Evolutionary conservation across 345 rosid species (phyloP).

Genomic region (Salix udensis): DNA sequence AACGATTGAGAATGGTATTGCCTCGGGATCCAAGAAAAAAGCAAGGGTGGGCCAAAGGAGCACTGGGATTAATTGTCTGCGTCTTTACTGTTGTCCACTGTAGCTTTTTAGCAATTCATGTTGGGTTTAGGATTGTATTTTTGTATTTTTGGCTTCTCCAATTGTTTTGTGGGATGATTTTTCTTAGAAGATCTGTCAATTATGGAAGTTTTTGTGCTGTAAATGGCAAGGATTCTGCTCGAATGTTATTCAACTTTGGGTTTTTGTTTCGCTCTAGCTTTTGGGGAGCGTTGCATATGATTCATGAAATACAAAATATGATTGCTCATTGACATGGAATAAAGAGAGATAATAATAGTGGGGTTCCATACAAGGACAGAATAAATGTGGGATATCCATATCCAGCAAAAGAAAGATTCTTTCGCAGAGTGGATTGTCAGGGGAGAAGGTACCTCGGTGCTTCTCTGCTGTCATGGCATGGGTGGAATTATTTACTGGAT

Average conservation of each 20-base stretch:
- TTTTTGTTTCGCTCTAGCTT: background rate
- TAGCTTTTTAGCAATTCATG: slow-evolving; percentile 43
- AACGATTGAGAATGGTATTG: slow-evolving; percentile 20
- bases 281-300: background rate
- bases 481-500: slow-evolving; percentile 7
- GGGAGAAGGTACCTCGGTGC: background rate
- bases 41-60: slow-evolving; percentile 29
- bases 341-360: slow-evolving; percentile 22
- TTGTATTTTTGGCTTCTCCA: background rate
- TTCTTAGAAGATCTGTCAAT: background rate
- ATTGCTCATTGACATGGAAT: slow-evolving; percentile 8
- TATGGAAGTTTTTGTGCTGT: background rate
- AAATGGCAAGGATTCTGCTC: background rate
- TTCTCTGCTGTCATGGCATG: slow-evolving; percentile 4
- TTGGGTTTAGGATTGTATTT: slow-evolving; percentile 30
- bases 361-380: slow-evolving; percentile 12
- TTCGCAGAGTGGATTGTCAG: background rate
- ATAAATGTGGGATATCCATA: slow-evolving; percentile 16
- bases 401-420: slow-evolving; percentile 18
- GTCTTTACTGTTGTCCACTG: slow-evolving; percentile 30
- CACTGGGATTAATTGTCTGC: slow-evolving; percentile 49
- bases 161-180: background rate
- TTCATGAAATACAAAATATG: background rate
- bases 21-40: slow-evolving; percentile 18
- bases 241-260: background rate